Evolutionary conservation across 129 eudicot species (phyloP), one percentile per base, ranked within the genome.

Genomic region (Glebionis coronaria): DNA sequence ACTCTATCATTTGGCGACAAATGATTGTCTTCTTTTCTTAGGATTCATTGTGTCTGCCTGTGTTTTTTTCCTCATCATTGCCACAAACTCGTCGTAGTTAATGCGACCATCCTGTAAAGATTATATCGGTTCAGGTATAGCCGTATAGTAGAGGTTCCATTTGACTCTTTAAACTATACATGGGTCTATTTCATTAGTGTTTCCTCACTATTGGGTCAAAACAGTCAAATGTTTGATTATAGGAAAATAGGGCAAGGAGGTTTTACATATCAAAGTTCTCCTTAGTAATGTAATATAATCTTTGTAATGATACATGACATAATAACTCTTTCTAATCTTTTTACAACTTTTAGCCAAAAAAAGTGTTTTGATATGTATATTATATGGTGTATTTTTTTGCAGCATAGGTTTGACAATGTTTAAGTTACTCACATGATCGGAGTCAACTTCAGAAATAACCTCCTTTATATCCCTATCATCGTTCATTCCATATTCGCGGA

Each of bases 61-160:
- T 10, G 88, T 95, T 91, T 75, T 92, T 82, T 61, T 56, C 80
- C 73, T 92, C 98, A 92, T 92, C 96, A 92, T 92, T 49, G 96
- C 96, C 62, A 78, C 95, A 74, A 92, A 92, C 62, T 92, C 98
- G 1, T 88, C 98, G 38, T 92, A 92, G 84, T 92, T 85, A 44
- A 92, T 86, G 51, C 95, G 88, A 1, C 98, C 96, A 76, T 92
- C 98, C 98, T 92, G 73, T 73, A 82, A 59, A 62, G 27, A 56
- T 59, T 25, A 12, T 40, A 69, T 35, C 19, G 20, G 58, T 6
- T 3, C 25, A 28, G 20, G 50, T 44, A n/a, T n/a, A n/a, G n/a
- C n/a, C n/a, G n/a, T n/a, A n/a, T n/a, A n/a, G n/a, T 44, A 54
- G 45, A 54, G 40, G 44, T 3, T 52, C 3, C 51, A 31, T 29